Evolutionary conservation across 2,329 filamentous ascomycete genomes (phyloP), one percentile per base, ranked within the genome.

Genomic region (Penicillium sp.): DNA sequence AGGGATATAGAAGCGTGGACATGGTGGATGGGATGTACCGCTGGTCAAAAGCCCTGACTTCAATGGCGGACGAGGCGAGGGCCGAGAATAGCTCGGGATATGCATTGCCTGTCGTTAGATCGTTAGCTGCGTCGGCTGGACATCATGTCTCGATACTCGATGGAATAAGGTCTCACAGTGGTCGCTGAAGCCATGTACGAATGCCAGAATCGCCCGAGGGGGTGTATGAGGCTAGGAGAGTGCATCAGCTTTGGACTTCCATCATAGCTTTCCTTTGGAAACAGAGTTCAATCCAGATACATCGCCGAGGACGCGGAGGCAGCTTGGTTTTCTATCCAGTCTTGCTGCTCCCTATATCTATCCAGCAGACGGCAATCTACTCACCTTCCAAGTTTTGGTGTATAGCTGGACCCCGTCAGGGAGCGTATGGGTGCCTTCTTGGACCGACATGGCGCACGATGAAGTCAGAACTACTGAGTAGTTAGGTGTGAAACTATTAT

Each of bases 171-270:
- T 15, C 62, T 48, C 61, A 73, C 73, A 74, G 65, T 94, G 87
- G 66, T 95, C 90, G 64, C 81, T 88, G 74, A 90, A 96, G 57
- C 90, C 90, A 69, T 96, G 90, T 48, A 96, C 71, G 66, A 94
- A 86, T 56, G 93, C 74, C 34, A 94, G 65, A 52, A 86, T 85
- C 23, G 89, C 89, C 56, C 77, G 78, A 39, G 77, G 66, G 16
- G 33, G 18, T 36, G 19, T 45, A 9, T 14, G 39, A 13, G 43
- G 41, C 43, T n/a, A n/a, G n/a, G n/a, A n/a, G n/a, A n/a, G n/a
- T n/a, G n/a, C n/a, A n/a, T n/a, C n/a, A n/a, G n/a, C n/a, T n/a
- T n/a, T n/a, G n/a, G n/a, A n/a, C n/a, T n/a, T n/a, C n/a, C n/a
- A n/a, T n/a, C n/a, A n/a, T n/a, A n/a, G n/a, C n/a, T n/a, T n/a